These are phyloP conservation scores for Pseudoneurospora amorphoporcata DNA, from an alignment of 495 filamentous ascomycete genomes.

Conservation along the genomic window DNA sequence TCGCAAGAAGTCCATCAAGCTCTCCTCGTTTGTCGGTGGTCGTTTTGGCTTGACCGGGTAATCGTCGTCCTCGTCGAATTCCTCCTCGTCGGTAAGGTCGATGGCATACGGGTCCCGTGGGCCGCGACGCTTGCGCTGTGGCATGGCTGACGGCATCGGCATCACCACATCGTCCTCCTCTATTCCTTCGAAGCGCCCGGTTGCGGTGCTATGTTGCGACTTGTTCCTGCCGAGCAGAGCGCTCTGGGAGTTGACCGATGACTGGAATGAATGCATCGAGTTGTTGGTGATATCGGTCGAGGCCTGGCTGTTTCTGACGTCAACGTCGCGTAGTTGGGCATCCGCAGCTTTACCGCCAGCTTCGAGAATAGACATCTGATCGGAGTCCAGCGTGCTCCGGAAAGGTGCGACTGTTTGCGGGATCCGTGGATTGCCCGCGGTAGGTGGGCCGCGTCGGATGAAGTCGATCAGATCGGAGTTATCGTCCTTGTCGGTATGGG, in stretches of 20 bases:
- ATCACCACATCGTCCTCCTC: slow-evolving; percentile 36
- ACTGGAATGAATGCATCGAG: slow-evolving; percentile 22
- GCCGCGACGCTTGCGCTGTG: slow-evolving; percentile 60
- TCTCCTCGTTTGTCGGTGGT: slow-evolving; percentile 49
- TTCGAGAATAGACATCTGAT: slow-evolving; percentile 48
- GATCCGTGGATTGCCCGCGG: slow-evolving; percentile 49
- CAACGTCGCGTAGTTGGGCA: slow-evolving; percentile 33
- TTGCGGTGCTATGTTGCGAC: slow-evolving; percentile 5
- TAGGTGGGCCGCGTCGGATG: slow-evolving; percentile 70
- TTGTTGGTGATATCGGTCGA: slow-evolving; percentile 34
- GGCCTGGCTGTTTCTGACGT: slow-evolving; percentile 31
- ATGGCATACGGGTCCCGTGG: slow-evolving; percentile 87
- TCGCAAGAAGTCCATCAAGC: slow-evolving; percentile 79
- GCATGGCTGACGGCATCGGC: slow-evolving; percentile 19
- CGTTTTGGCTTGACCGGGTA: slow-evolving; percentile 22
- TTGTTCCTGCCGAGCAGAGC: slow-evolving; percentile 33
- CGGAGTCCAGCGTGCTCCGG: slow-evolving; percentile 74
- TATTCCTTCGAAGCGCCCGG: slow-evolving; percentile 11
- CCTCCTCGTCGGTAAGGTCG: slow-evolving; percentile 74
- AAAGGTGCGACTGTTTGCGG: slow-evolving; percentile 80
- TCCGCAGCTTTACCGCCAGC: slow-evolving; percentile 41
- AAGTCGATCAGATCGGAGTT: slow-evolving; percentile 90
- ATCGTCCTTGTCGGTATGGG: slow-evolving; percentile 51
- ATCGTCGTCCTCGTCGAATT: slow-evolving; percentile 41
- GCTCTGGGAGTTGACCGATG: slow-evolving; percentile 44